Evolutionary conservation across 129 eudicot species (phyloP), one percentile per base, ranked within the genome.

Genomic region (Chrysanthemum seticuspe): DNA sequence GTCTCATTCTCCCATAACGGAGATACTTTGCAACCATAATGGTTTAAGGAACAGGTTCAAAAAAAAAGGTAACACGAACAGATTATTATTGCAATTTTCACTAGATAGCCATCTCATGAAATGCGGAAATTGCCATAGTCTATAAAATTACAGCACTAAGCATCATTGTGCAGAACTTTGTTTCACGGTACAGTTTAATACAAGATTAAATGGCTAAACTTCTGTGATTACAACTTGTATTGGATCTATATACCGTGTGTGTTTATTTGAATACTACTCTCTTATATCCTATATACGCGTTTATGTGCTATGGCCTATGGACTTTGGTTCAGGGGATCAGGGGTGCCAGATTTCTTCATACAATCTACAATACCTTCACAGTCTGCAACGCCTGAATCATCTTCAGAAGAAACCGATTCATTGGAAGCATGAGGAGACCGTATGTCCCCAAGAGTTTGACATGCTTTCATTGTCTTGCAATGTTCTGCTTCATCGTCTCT

Each of bases 401-500:
- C 97, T 49, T 87, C 88, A 48, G 55, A 18, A 27, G 71, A 81
- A 49, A 50, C 60, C 4, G 44, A 13, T 14, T 29, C 67, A 29
- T 62, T 9, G 48, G 58, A 64, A 5, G 91, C 74, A 78, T 95
- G 99, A 74, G 99, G 99, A 67, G 99, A 95, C 15, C 89, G 87
- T 49, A 95, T 91, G 79, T 79, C 91, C 51, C 99, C 99, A 13
- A 78, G 97, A 74, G 89, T 91, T 70, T 95, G 99, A 40, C 99
- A 95, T 29, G 99, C 97, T 72, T 87, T 95, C 99, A 91, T 95
- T 76, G 99, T 95, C 88, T 95, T 95, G 63, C 97, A 91, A 52
- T 95, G 97, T 83, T 95, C 99, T n/a, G 96, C 99, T 88, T 95
- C 99, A 15, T 95, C 99, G 6, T 95, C 99, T 88, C 99, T 90